These are phyloP conservation scores for Hyphopichia khmerensis DNA, from an alignment of 1,139 yeast species.

Conservation along the genomic window DNA sequence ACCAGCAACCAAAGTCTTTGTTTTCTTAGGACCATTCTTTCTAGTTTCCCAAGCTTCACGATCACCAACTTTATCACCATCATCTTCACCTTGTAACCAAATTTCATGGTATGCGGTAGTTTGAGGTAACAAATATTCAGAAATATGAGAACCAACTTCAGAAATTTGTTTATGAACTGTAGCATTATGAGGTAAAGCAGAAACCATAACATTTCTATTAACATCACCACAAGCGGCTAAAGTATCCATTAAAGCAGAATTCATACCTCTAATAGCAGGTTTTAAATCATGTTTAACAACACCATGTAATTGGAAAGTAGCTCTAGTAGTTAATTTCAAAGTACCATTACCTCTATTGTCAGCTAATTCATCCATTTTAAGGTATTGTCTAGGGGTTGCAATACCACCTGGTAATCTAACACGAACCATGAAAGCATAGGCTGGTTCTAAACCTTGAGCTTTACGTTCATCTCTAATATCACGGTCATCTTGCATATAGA, in stretches of 20 bases:
- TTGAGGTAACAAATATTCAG: constrained; percentile 81
- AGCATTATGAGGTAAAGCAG: constrained; percentile 84
- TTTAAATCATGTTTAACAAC: constrained; percentile 86
- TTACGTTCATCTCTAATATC: constrained; percentile 92
- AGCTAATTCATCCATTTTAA: constrained; percentile 78
- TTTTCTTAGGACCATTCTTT: constrained; percentile 75
- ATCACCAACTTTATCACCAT: constrained; percentile 66
- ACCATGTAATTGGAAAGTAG: constrained; percentile 96
- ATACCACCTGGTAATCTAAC: constrained; percentile 93
- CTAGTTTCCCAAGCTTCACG: constrained; percentile 70
- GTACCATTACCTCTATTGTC: constrained; percentile 90
- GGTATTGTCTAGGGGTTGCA: constrained; percentile 86
- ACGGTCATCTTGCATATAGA: constrained; percentile 98
- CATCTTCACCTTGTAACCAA: constrained; percentile 90
- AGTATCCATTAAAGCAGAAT: constrained; percentile 86
- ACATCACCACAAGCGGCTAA: constrained; percentile 99
- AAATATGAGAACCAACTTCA: constrained; percentile 60
- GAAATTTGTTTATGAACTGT: constrained; percentile 77
- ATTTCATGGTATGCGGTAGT: constrained; percentile 97
- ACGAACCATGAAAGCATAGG: constrained; percentile 94
- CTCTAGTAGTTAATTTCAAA: constrained; percentile 92
- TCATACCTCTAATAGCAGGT: constrained; percentile 92
- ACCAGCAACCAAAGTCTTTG: constrained; percentile 81
- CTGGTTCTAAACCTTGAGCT: constrained; percentile 91
- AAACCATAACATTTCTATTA: constrained; percentile 89